Evolutionary conservation across 2,329 filamentous ascomycete species (phyloP).

Genomic region (Beauveria asiatica): DNA sequence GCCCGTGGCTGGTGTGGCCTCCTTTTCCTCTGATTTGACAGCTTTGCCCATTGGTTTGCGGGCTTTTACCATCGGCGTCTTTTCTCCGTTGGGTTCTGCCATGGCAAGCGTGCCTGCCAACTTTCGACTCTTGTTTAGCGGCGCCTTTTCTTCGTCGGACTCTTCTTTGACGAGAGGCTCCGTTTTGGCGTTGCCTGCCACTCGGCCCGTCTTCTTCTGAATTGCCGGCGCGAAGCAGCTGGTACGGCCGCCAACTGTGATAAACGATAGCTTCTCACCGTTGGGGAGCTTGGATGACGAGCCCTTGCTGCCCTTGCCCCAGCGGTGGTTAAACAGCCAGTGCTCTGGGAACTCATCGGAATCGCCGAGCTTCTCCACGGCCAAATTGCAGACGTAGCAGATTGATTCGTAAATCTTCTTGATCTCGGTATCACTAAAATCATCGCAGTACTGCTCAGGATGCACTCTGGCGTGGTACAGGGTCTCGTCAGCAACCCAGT

Average conservation of each 20-base stretch:
- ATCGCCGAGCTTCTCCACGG: conserved; percentile 71
- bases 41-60: conserved; percentile 14
- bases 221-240: conserved; percentile 79
- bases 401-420: conserved; percentile 63
- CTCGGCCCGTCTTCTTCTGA: conserved; percentile 65
- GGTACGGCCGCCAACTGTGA: conserved; percentile 86
- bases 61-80: conserved; percentile 18
- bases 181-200: conserved; percentile 34
- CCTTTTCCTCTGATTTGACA: conserved; percentile 14
- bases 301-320: conserved; percentile 81
- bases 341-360: conserved; percentile 75
- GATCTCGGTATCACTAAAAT: conserved; percentile 64
- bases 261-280: conserved; percentile 74
- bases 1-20: conserved; percentile 17
- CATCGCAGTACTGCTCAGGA: conserved; percentile 86
- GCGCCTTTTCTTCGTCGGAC: conserved; percentile 18
- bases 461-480: conserved; percentile 84
- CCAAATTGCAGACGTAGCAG: conserved; percentile 69
- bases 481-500: conserved; percentile 95
- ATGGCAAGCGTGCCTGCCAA: conserved; percentile 15
- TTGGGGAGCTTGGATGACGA: conserved; percentile 61
- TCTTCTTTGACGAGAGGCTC: conserved; percentile 26
- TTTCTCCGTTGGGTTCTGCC: conserved; percentile 20
- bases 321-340: conserved; percentile 84
- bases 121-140: conserved; percentile 17